phyloP scores from a whole-genome alignment of 768 basidiomycete species.

The Pisolithus microcarpus region DNA sequence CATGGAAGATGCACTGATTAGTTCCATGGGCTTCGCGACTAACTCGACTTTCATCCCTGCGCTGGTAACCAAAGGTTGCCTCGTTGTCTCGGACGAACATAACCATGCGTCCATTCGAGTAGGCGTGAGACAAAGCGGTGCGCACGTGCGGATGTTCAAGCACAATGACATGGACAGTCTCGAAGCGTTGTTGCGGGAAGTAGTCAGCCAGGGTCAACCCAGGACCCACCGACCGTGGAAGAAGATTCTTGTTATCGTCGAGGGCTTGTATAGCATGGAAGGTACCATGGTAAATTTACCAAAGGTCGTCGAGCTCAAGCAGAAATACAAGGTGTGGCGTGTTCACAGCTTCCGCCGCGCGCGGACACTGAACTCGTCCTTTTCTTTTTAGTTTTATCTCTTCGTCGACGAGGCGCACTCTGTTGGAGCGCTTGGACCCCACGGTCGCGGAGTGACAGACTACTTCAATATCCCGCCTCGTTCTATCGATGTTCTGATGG shows the following conservation, averaged over 20 bases:
- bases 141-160: slow-evolving; percentile 89
- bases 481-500: slow-evolving; percentile 91
- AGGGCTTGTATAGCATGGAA: slow-evolving; percentile 98
- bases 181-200: slow-evolving; percentile 77
- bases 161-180: slow-evolving; percentile 89
- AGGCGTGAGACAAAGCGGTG: slow-evolving; percentile 83
- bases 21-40: slow-evolving; percentile 96
- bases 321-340: slow-evolving; percentile 78
- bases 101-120: slow-evolving; percentile 96
- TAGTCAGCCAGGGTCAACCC: slow-evolving; percentile 95
- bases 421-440: slow-evolving; percentile 89
- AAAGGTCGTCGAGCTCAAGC: slow-evolving; percentile 74
- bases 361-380: background rate
- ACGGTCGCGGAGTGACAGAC: slow-evolving; percentile 91
- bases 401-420: slow-evolving; percentile 98
- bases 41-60: slow-evolving; percentile 93
- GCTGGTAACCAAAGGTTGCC: slow-evolving; percentile 79
- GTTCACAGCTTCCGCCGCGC: slow-evolving; percentile 8
- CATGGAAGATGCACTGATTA: slow-evolving; percentile 81
- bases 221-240: slow-evolving; percentile 99
- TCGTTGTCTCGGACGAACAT: slow-evolving; percentile 94
- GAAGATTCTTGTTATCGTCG: slow-evolving; percentile 91
- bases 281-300: slow-evolving; percentile 90
- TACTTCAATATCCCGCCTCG: slow-evolving; percentile 84
- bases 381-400: slow-evolving; percentile 70